Evolutionary conservation across 768 basidiomycete species (phyloP), one percentile per base, ranked within the genome.

Genomic region (Boletus vermiculosoides): DNA sequence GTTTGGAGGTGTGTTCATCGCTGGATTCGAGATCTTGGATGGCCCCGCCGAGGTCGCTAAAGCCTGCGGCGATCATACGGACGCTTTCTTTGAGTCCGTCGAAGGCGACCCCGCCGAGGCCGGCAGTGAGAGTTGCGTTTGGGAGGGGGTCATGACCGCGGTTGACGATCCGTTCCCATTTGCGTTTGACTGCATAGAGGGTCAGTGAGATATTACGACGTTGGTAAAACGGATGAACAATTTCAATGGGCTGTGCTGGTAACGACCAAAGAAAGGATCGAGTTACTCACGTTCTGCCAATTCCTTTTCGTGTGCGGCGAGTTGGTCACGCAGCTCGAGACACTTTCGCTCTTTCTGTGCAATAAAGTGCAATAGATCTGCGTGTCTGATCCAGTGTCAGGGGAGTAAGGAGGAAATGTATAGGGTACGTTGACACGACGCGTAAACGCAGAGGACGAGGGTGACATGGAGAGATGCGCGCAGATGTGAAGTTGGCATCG

Each of bases 321-420:
- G 82, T 61, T 90, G 89, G 5, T 86, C 83, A 18, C 90, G 84
- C 44, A 93, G 77, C 55, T 94, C 91, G 40, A 93, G 80, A 63
- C 89, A 92, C 68, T 85, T 88, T 0, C 88, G 83, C 68, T 93
- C 92, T 61, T 93, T 92, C 72, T 92, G 90, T 0, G 92, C 91
- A 50, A 94, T 94, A 57, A 87, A 87, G 31, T 82, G 87, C n/a
- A 93, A 74, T 2, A 94, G 74, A 53, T 92, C 90, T 7, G 86
- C 83, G 63, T 94, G 89, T 65, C 92, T 93, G 59, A 31, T 52
- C 23, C 41, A 30, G 23, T 4, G 23, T 11, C 33, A 37, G 48
- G 25, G 18, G 7, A 11, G 1, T 12, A 39, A 23, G 2, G 4
- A 4, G 11, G 20, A 30, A 16, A 4, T 15, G n/a, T 23, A 5